Evolutionary conservation across 2,329 filamentous ascomycete species (phyloP).

Genomic region (Tolypocladium ovalisporum): DNA sequence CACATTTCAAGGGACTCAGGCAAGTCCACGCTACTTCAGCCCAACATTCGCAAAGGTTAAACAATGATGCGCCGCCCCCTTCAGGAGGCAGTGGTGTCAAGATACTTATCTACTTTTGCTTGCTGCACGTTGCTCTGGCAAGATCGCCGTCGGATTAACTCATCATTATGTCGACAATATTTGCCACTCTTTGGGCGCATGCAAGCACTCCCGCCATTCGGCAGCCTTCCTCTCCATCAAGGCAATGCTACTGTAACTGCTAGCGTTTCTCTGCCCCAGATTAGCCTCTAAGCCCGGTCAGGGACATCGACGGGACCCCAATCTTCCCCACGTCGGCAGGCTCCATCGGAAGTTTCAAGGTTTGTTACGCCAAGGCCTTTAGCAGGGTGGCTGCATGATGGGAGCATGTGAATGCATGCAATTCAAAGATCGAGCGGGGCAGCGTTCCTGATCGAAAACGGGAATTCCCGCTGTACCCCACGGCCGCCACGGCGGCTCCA

Average conservation of each 20-base stretch:
- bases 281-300: not conserved
- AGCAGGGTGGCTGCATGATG: not conserved
- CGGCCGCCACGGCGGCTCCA: not conserved
- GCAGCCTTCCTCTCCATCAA: not conserved
- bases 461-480: not conserved
- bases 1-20: too few species aligned
- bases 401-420: not conserved
- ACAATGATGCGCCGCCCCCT: not conserved
- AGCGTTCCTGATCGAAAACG: not conserved
- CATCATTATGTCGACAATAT: not conserved
- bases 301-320: not conserved
- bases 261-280: not conserved
- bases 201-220: not conserved
- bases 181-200: not conserved
- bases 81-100: not conserved
- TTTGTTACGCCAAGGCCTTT: not conserved
- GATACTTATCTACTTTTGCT: not conserved
- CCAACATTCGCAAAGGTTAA: not conserved
- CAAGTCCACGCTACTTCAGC: not conserved
- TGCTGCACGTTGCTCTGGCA: not conserved
- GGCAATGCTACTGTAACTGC: not conserved
- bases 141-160: not conserved
- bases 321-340: not conserved
- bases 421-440: not conserved
- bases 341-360: not conserved